Base-by-base conservation (phyloP, 768 basidiomycete genomes). In the Termitomyces heimii region DNA sequence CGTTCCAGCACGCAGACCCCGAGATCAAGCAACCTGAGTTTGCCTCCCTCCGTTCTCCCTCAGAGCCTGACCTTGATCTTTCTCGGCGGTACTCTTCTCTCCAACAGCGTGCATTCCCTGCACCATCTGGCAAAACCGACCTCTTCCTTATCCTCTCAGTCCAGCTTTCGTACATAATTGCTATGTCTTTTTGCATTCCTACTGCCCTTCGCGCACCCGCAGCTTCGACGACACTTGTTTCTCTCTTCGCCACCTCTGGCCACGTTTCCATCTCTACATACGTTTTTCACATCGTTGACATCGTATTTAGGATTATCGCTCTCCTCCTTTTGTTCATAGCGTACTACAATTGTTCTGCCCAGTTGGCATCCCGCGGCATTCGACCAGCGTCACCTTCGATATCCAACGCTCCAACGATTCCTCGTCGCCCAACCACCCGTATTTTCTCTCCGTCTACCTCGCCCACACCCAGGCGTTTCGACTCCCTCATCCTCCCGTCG, bases 151-250 rank as follows among this genome's bases (percentile, higher is more conserved):
- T 61, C 40, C 35, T 58, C 26, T 39, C 34, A 4, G 29, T 28
- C 2, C 60, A 61, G 47, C 29, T 62, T 4, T 46, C 37, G 18
- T 59, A 43, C 16, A 39, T 51, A 7, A 22, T 51, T 14, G 54
- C 60, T 4, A 49, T 35, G 1, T 46, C 46, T 5, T 45, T 59
- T 34, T 24, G 29, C 29, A 28, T 62, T 34, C 57, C 57, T 29
- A 20, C 40, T 5, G 47, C 57, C 5, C 47, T 53, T 7, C 51
- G 40, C 6, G 6, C 32, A 5, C 24, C 53, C 16, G 7, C 43
- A 9, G 29, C 43, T n/a, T n/a, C 52, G 0, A 13, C 40, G 13
- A 54, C 44, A 24, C 31, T 55, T 26, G 48, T 61, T 18, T 28
- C 46, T 16, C 32, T 54, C 34, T 24, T 61, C 49, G 22, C 46